Base-by-base conservation (phyloP, 148 eudicot genomes). In the Arbutus unedo region DNA sequence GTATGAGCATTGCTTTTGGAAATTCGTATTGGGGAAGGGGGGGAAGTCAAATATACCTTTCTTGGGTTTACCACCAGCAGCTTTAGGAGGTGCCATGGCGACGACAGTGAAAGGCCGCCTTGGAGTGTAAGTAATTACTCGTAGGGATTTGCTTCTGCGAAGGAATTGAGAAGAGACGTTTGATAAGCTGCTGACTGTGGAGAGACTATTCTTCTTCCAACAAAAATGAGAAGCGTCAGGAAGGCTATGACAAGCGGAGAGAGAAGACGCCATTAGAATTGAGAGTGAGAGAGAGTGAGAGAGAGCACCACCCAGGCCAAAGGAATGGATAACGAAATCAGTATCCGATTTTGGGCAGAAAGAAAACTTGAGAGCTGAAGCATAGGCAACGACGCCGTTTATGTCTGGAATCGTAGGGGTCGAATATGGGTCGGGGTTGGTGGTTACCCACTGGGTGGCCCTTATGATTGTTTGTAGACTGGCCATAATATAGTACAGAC, bases 31-130 rank as follows among this genome's bases (percentile, higher is more conserved):
- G 64, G 64, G 64, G 25, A 60, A 11, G 67, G 67, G 67, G 15
- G 41, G 4, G 0, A 31, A 38, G 13, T 54, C 31, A 11, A 4
- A 6, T 8, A 14, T 56, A 79, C 82, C 82, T 66, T 79, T 82
- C 72, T 74, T 82, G 47, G 73, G 50, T 74, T 82, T 82, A 3
- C 79, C 84, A 59, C 25, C 56, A 11, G 84, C 72, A 14, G 84
- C 54, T 75, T 82, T 82, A 14, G 84, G 84, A 43, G 84, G 84
- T 15, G 84, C 84, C 84, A 82, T 82, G 16, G 84, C 55, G 45
- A 44, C 50, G 64, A 82, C 73, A 2, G 84, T 74, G 41, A 82
- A 41, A 5, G 57, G 44, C 71, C 71, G 74, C 51, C 74, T 66
- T 2, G 55, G 73, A 55, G 82, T 62, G 79, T 43, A 54, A 45